A percentile compares a stretch with the other conserved stretches of the same genome.
These are phyloP conservation scores for Coprinopsis cinerea DNA, from an alignment of 768 basidiomycete genomes.

Conservation along the genomic window DNA sequence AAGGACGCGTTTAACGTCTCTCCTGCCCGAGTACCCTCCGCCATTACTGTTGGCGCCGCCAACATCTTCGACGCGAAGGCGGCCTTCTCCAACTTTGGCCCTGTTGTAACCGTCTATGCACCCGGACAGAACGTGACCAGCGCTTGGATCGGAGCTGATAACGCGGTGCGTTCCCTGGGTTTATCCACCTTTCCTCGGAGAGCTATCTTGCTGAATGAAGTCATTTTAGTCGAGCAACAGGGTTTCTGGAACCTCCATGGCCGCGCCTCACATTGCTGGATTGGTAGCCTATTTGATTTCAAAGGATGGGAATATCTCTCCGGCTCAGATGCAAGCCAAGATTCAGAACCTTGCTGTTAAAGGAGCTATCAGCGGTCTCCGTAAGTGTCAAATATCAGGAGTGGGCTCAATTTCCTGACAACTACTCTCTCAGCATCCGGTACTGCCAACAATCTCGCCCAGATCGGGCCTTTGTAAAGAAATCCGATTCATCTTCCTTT, in stretches of 20 bases:
- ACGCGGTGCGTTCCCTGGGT: conserved; percentile 11
- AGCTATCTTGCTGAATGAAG: neutral
- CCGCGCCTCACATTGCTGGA: conserved; percentile 32
- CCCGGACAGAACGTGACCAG: conserved; percentile 19
- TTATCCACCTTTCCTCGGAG: neutral
- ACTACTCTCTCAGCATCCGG: neutral
- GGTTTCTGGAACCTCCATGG: conserved; percentile 26
- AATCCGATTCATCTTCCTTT: too few relatives aligned
- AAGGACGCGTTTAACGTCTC: conserved; percentile 19
- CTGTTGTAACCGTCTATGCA: conserved; percentile 29
- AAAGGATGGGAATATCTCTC: conserved; percentile 25
- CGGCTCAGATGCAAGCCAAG: conserved; percentile 23
- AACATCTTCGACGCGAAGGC: conserved; percentile 22
- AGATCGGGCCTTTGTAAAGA: neutral
- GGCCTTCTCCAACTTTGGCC: conserved; percentile 28
- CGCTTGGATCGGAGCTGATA: conserved; percentile 15
- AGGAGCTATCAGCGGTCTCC: neutral
- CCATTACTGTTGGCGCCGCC: conserved; percentile 28
- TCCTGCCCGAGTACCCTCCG: conserved; percentile 24
- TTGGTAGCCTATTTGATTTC: conserved; percentile 32
- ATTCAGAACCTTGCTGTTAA: conserved; percentile 18
- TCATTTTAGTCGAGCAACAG: conserved; percentile 17
- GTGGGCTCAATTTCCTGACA: neutral
- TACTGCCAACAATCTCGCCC: conserved; percentile 2
- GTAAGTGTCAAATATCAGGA: neutral